Conservation (phyloP, 805 yeast species). For the Yamadazyma akitaensis region DNA sequence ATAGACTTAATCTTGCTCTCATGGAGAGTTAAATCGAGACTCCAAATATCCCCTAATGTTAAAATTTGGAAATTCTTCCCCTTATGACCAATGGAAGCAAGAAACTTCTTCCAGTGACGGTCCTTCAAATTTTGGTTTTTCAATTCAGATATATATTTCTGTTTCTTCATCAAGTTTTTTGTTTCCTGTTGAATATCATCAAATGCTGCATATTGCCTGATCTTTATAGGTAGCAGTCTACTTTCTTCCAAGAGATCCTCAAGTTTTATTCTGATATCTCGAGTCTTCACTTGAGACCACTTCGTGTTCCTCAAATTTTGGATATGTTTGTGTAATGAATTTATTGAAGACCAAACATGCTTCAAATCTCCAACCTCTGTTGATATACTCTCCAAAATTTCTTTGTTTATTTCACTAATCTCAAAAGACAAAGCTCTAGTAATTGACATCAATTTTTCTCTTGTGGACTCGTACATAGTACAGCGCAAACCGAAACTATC, state of each 20-base stretch:
- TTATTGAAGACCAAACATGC: conserved; percentile 62
- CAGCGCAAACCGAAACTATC: conserved; percentile 21
- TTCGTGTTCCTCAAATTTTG: conserved; percentile 35
- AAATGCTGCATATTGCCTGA: conserved; percentile 68
- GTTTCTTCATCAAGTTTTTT: conserved; percentile 36
- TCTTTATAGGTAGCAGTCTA: conserved; percentile 51
- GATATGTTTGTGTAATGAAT: conserved; percentile 46
- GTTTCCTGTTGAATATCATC: conserved; percentile 50
- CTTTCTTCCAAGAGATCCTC: conserved; percentile 49
- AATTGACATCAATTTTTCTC: conserved; percentile 4
- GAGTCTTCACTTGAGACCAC: conserved; percentile 51
- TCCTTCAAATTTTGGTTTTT: conserved; percentile 55
- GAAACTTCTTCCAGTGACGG: conserved; percentile 62
- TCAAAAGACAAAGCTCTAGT: conserved; percentile 3
- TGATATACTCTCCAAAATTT: conserved; percentile 26
- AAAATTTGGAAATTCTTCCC: conserved; percentile 25
- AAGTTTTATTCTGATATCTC: conserved; percentile 43
- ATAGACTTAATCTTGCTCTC: conserved; percentile 45
- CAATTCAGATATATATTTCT: conserved; percentile 42
- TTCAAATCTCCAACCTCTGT: conserved; percentile 56
- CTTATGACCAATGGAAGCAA: conserved; percentile 30
- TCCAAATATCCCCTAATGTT: conserved; percentile 60
- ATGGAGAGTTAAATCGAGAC: conserved; percentile 47
- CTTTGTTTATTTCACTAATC: conserved; percentile 7
- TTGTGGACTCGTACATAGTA: neutral